Evolutionary conservation across 2,329 filamentous ascomycete genomes (phyloP).

Genomic region (Pyrenochaeta sp.): DNA sequence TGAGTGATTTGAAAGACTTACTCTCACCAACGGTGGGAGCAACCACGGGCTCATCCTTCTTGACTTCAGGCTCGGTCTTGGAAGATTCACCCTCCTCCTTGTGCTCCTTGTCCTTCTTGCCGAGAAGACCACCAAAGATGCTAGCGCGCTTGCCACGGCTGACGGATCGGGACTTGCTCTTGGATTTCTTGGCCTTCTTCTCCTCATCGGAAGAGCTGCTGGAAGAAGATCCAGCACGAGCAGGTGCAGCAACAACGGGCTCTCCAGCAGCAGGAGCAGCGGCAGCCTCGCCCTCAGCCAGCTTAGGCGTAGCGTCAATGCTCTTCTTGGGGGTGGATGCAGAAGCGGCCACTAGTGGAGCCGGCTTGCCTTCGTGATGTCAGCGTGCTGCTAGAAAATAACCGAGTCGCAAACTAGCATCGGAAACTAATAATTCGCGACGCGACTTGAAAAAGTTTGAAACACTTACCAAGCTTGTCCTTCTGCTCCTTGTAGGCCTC

Average conservation of each 20-base stretch:
- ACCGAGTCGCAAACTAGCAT: constrained; percentile 34
- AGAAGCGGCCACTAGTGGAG: constrained; percentile 50
- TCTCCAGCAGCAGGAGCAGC: constrained; percentile 25
- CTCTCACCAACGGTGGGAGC: constrained; percentile 42
- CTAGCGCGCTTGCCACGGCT: constrained; percentile 64
- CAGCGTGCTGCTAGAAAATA: constrained; percentile 43
- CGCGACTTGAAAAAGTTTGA: constrained; percentile 20
- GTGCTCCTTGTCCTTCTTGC: constrained; percentile 66
- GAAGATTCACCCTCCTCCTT: constrained; percentile 50
- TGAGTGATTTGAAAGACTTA: constrained; percentile 24
- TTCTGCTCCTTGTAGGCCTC: constrained; percentile 89
- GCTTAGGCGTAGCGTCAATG: constrained; percentile 54
- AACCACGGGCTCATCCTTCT: constrained; percentile 40
- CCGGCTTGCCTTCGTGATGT: constrained; percentile 51
- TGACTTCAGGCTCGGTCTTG: constrained; percentile 41
- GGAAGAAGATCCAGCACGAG: constrained; percentile 49
- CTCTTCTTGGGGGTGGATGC: constrained; percentile 57
- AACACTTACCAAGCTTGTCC: constrained; percentile 69
- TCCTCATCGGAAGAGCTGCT: constrained; percentile 56
- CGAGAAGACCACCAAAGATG: constrained; percentile 65
- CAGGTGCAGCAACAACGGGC: constrained; percentile 27
- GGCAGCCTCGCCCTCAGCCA: constrained; percentile 40
- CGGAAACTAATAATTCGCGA: too few relatives aligned
- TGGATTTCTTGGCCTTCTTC: constrained; percentile 54
- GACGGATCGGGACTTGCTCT: constrained; percentile 67